phyloP scores from a whole-genome alignment of 2,329 filamentous ascomycete species.

The Alternaria triticina region DNA sequence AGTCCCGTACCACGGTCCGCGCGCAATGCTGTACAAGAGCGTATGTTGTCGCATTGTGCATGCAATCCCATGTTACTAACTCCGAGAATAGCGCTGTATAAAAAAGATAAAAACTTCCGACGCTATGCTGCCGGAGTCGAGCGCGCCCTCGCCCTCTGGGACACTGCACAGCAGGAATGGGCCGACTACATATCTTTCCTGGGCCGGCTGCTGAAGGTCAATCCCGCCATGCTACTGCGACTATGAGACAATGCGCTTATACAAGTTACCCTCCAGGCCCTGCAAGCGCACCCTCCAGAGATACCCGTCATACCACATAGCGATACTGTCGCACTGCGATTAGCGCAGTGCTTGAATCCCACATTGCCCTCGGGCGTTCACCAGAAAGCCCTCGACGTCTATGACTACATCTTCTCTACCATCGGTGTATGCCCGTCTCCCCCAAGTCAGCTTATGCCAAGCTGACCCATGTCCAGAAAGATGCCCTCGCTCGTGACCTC shows the following conservation, averaged over 20 bases:
- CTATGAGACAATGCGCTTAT: conserved; percentile 32
- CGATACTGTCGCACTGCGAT: conserved; percentile 80
- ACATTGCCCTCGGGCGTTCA: conserved; percentile 94
- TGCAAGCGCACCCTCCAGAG: conserved; percentile 82
- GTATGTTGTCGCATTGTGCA: conserved; percentile 59
- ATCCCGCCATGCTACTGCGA: conserved; percentile 21
- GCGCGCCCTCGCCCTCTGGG: conserved; percentile 85
- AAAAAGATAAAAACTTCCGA: conserved; percentile 73
- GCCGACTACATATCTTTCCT: conserved; percentile 99
- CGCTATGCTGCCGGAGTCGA: conserved; percentile 91
- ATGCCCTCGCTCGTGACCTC: conserved; percentile 81
- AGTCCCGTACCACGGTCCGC: conserved; percentile 78
- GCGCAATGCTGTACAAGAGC: conserved; percentile 77
- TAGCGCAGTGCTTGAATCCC: conserved; percentile 94
- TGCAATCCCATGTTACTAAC: conserved; percentile 9
- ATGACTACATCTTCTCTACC: conserved; percentile 83
- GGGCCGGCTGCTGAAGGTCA: conserved; percentile 85
- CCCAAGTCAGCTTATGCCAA: conserved; percentile 9
- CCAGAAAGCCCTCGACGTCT: conserved; percentile 95
- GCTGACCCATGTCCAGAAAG: conserved; percentile 55
- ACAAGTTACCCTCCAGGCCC: conserved; percentile 62
- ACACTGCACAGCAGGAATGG: conserved; percentile 96
- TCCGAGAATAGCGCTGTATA: conserved; percentile 57
- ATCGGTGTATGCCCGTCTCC: conserved; percentile 66
- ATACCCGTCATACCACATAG: conserved; percentile 80